Evolutionary conservation across 2,329 filamentous ascomycete genomes (phyloP), one percentile per base, ranked within the genome.

Genomic region (Aspergillus transmontanensis): DNA sequence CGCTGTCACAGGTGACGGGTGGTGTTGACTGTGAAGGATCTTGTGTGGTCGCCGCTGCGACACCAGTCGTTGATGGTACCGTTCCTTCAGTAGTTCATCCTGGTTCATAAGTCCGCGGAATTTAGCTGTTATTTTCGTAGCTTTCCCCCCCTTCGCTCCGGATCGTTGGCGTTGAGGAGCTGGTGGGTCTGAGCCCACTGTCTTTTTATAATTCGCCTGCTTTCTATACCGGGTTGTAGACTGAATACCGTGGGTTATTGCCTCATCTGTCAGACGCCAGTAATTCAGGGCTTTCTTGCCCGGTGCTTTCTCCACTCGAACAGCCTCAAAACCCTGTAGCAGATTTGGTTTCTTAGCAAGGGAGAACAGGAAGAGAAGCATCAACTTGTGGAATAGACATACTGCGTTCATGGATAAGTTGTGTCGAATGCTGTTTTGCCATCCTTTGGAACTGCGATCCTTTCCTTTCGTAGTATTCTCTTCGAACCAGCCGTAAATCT

Each of bases 331-430:
- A n/a, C 75, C 76, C 76, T 79, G 64, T 26, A 56, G 45, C 14
- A 32, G 23, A 32, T 34, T 48, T 45, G 12, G 51, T 43, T 30
- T 59, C 9, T 59, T 46, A 58, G 59, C 53, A 57, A 50, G 50
- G 65, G 34, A 60, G 57, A 63, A 55, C 62, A 36, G 58, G 59
- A 55, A 63, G 45, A 45, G 34, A 61, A 41, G 19, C 11, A 58
- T 65, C 55, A 66, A 61, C 41, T 62, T 32, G 19, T 32, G 11
- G 50, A 64, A 65, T 26, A 16, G 58, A 83, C 88, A 79, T 87
- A 97, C 94, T 64, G 86, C 85, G 71, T 98, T 98, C 94, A 98
- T 97, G 55, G 93, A 97, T 9, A 98, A 82, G 70, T 98, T 98
- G 77, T 98, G 94, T 2, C 94, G 87, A 68, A 98, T 96, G 75